Evolutionary conservation across 805 yeast species (phyloP).

Genomic region (Metschnikowia continentalis): DNA sequence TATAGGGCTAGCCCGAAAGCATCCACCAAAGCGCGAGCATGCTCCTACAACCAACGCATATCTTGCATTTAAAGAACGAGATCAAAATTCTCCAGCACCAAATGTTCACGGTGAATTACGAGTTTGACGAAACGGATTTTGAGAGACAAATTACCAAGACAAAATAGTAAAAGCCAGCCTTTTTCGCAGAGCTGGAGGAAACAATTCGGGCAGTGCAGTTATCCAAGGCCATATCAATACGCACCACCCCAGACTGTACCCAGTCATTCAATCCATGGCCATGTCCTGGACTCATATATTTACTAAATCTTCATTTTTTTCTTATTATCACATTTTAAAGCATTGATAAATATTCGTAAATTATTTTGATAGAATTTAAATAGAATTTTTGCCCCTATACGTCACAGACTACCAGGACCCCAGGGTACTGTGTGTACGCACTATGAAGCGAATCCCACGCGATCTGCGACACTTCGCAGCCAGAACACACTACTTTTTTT

Average conservation of each 20-base stretch:
- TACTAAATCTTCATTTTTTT: too few relatives aligned
- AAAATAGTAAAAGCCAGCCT: conserved; percentile 27
- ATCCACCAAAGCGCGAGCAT: not conserved
- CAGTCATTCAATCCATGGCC: not conserved
- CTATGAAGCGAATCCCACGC: too few relatives aligned
- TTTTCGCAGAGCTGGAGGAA: conserved; percentile 31
- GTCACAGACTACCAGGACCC: too few relatives aligned
- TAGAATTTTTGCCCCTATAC: too few relatives aligned
- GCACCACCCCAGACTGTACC: conserved; percentile 14
- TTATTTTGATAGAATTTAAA: too few relatives aligned
- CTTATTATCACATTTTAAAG: too few relatives aligned
- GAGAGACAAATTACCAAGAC: conserved; percentile 22
- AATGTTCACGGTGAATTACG: conserved; percentile 16
- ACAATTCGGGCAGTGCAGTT: conserved; percentile 32
- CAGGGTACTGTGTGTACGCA: too few relatives aligned
- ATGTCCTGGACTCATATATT: too few relatives aligned
- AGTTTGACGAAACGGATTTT: conserved; percentile 18
- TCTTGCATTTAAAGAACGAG: conserved; percentile 1
- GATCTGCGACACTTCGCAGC: too few relatives aligned
- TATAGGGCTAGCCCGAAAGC: not conserved
- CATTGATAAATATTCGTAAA: too few relatives aligned
- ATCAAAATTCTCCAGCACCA: conserved; percentile 17
- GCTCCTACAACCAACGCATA: not conserved
- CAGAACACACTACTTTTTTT: too few relatives aligned
- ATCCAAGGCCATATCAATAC: conserved; percentile 34